phyloP scores from a whole-genome alignment of 2,329 filamentous ascomycete genomes.

The Colletotrichum incanum region DNA sequence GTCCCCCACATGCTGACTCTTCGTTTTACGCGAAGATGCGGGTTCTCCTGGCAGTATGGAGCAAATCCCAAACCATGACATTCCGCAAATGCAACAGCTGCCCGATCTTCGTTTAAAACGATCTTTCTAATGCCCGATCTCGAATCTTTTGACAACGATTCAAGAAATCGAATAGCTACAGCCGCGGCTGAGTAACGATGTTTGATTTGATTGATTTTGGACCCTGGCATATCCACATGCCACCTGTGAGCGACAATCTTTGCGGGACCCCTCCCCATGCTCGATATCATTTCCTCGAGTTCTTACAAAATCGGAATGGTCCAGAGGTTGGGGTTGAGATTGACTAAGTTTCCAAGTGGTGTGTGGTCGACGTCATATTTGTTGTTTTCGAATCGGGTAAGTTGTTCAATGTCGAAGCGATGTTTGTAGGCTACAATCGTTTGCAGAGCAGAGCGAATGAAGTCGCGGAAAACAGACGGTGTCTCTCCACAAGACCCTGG shows the following conservation, averaged over 20 bases:
- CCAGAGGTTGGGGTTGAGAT: background rate
- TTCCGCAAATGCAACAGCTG: background rate
- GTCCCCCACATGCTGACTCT: slow-evolving; percentile 12
- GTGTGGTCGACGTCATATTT: too few species aligned
- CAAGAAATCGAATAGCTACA: background rate
- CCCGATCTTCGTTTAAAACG: background rate
- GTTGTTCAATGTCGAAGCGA: too few species aligned
- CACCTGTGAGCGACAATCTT: too few species aligned
- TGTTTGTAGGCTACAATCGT: too few species aligned
- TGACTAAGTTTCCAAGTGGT: background rate
- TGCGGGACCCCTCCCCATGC: background rate
- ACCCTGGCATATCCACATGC: too few species aligned
- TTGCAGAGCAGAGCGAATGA: too few species aligned
- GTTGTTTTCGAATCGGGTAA: too few species aligned
- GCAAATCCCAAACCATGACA: slow-evolving; percentile 6
- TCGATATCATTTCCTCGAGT: too few species aligned
- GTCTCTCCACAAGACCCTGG: too few species aligned
- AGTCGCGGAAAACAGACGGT: too few species aligned
- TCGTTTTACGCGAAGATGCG: slow-evolving; percentile 11
- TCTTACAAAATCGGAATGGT: too few species aligned
- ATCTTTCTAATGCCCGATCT: background rate
- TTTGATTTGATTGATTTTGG: too few species aligned
- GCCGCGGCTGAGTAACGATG: background rate
- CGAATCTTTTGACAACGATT: background rate
- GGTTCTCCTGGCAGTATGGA: slow-evolving; percentile 30